These are phyloP conservation scores for Melampsora americana DNA, from an alignment of 1,284 basidiomycete genomes.

Conservation along the genomic window DNA sequence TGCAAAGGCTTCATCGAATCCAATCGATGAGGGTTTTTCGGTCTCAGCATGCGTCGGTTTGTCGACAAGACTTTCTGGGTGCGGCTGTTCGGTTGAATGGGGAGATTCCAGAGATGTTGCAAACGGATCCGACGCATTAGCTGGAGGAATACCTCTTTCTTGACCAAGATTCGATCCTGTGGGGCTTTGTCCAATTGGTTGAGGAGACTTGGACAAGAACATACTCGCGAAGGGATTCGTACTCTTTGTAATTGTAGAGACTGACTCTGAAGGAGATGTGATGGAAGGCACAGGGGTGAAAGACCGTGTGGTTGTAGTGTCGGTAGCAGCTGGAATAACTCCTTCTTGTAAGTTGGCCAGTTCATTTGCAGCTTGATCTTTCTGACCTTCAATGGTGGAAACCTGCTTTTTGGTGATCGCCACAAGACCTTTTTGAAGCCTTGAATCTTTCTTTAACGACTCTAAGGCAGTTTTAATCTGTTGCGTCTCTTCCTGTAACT, in stretches of 20 bases:
- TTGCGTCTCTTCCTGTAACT: slow-evolving; percentile 72
- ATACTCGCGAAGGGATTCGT: slow-evolving; percentile 42
- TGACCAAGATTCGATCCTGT: not conserved
- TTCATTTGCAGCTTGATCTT: slow-evolving; percentile 69
- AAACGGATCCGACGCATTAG: not conserved
- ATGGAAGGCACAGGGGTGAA: slow-evolving; percentile 39
- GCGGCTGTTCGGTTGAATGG: not conserved
- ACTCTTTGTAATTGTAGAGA: slow-evolving; percentile 16
- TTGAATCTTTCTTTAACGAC: slow-evolving; percentile 84
- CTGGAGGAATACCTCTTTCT: not conserved
- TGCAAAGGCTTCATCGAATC: slow-evolving; percentile 1
- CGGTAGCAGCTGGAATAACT: slow-evolving; percentile 34
- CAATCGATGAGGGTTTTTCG: not conserved
- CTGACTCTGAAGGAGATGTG: slow-evolving; percentile 2
- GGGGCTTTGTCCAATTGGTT: not conserved
- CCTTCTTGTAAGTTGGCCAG: slow-evolving; percentile 47
- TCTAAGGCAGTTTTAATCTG: slow-evolving; percentile 73
- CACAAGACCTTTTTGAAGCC: slow-evolving; percentile 90
- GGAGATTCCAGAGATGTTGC: not conserved
- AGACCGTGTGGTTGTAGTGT: not conserved
- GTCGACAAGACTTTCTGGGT: not conserved
- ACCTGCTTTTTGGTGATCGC: slow-evolving; percentile 95
- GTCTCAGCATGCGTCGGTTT: not conserved
- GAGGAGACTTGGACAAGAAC: slow-evolving; percentile 3
- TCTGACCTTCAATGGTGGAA: slow-evolving; percentile 74